Conservation (phyloP, 31 red algal genomes). For the Porphyra umbilicalis region DNA sequence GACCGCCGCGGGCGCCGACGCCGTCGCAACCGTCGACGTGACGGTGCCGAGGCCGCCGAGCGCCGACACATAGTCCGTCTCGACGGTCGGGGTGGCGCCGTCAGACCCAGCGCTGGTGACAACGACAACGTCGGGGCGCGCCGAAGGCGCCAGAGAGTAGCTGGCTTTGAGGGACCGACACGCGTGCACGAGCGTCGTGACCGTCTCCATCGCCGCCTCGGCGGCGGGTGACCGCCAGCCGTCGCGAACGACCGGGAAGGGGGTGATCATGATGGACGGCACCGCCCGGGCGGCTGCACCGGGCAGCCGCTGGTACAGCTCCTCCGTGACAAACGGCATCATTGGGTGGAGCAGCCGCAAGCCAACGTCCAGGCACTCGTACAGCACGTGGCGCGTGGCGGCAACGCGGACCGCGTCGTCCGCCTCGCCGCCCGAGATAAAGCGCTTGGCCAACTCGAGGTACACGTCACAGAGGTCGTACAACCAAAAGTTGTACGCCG, state of each 20-base stretch:
- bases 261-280: slow-evolving; percentile 71
- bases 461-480: slow-evolving; percentile 88
- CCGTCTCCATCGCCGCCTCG: slow-evolving; percentile 44
- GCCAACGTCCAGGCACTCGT: slow-evolving; percentile 64
- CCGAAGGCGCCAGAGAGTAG: slow-evolving; percentile 59
- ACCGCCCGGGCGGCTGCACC: slow-evolving; percentile 14
- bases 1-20: slow-evolving; percentile 10
- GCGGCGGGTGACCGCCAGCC: slow-evolving; percentile 15
- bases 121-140: slow-evolving; percentile 36
- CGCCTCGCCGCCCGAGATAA: slow-evolving; percentile 34
- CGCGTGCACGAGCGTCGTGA: slow-evolving; percentile 55
- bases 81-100: slow-evolving; percentile 20
- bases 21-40: slow-evolving; percentile 5
- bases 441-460: slow-evolving; percentile 86
- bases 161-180: slow-evolving; percentile 57
- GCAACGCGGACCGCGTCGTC: slow-evolving; percentile 5
- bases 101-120: slow-evolving; percentile 6
- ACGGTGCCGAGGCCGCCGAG: slow-evolving; percentile 34
- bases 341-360: slow-evolving; percentile 91
- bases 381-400: slow-evolving; percentile 53
- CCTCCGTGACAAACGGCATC: slow-evolving; percentile 98
- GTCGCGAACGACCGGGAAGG: slow-evolving; percentile 28
- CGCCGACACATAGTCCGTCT: slow-evolving; percentile 42
- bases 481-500: slow-evolving; percentile 79
- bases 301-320: slow-evolving; percentile 95